Conservation (phyloP, 2,329 filamentous ascomycete genomes). For the Lecanicillium sp. region DNA sequence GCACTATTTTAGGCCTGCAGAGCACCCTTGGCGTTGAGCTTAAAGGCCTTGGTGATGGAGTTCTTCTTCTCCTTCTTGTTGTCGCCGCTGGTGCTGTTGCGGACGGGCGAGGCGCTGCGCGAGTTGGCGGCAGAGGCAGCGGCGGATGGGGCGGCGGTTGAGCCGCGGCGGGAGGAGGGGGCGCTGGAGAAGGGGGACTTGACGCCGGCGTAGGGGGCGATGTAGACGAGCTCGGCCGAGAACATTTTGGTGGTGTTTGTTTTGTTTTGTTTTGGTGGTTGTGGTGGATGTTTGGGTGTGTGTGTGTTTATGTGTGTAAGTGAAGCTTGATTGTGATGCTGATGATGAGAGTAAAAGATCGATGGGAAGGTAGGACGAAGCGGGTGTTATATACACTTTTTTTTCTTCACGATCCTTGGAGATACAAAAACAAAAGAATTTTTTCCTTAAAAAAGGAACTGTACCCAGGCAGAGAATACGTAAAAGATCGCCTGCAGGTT, state of each 20-base stretch:
- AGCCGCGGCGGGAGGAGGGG: slow-evolving; percentile 8
- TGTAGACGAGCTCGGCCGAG: slow-evolving; percentile 8
- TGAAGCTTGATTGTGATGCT: slow-evolving; percentile 2
- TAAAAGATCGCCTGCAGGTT: background rate
- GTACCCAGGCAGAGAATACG: too few species aligned
- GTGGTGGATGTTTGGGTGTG: background rate
- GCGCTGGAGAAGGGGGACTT: slow-evolving; percentile 6
- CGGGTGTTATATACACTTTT: slow-evolving; percentile 8
- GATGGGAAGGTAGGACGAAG: background rate
- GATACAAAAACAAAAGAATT: background rate
- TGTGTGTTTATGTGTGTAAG: slow-evolving; percentile 6
- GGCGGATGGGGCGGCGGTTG: background rate
- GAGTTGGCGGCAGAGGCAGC: background rate
- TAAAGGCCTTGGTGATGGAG: slow-evolving; percentile 2
- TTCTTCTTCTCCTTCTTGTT: background rate
- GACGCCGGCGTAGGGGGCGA: slow-evolving; percentile 6
- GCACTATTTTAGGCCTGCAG: too few species aligned
- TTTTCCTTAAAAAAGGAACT: too few species aligned
- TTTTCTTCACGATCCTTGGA: too few species aligned
- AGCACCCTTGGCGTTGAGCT: slow-evolving; percentile 1
- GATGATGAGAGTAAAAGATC: background rate
- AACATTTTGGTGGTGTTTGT: slow-evolving; percentile 2
- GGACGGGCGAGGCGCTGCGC: background rate
- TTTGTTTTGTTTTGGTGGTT: background rate
- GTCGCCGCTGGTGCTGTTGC: background rate